Percentiles rank a stretch among this genome's conserved stretches.
phyloP scores from a whole-genome alignment of 106 monocot genomes.

The Amphibolis antarctica region DNA sequence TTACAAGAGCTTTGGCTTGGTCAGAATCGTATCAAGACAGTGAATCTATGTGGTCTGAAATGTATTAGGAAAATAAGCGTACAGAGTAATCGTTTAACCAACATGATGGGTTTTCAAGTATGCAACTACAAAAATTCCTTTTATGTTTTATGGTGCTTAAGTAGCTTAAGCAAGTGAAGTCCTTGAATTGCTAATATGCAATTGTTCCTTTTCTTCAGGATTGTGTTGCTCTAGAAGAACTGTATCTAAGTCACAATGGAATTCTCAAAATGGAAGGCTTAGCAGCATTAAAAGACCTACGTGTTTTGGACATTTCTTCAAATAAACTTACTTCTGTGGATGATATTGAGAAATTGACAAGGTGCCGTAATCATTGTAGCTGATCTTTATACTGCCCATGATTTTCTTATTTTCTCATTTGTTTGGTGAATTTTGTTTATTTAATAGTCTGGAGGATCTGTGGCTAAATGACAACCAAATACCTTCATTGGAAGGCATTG shows the following conservation, averaged over 20 bases:
- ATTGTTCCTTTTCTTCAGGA: slow-evolving; percentile 36
- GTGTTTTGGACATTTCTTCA: slow-evolving; percentile 77
- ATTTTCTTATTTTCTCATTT: neutral
- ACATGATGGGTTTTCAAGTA: slow-evolving; percentile 84
- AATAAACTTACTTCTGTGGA: slow-evolving; percentile 71
- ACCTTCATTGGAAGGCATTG: slow-evolving; percentile 57
- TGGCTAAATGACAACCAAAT: slow-evolving; percentile 97
- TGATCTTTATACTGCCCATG: neutral
- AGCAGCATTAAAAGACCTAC: slow-evolving; percentile 61
- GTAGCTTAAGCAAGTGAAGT: neutral
- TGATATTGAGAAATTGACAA: slow-evolving; percentile 67
- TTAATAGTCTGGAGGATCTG: slow-evolving; percentile 68
- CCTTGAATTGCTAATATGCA: slow-evolving; percentile 2
- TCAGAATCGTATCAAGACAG: slow-evolving; percentile 60
- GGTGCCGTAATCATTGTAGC: slow-evolving; percentile 17
- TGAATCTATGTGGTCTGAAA: slow-evolving; percentile 81
- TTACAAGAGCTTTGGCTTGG: slow-evolving; percentile 86
- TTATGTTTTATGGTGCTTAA: neutral
- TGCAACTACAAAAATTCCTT: neutral
- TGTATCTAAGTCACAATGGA: slow-evolving; percentile 97
- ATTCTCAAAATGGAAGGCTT: slow-evolving; percentile 90
- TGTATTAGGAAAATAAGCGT: slow-evolving; percentile 75
- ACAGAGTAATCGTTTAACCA: slow-evolving; percentile 88
- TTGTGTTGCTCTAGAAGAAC: slow-evolving; percentile 79
- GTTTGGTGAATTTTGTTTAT: neutral